These are phyloP conservation scores for Metschnikowia similis DNA, from an alignment of 805 yeast species.

Conservation along the genomic window DNA sequence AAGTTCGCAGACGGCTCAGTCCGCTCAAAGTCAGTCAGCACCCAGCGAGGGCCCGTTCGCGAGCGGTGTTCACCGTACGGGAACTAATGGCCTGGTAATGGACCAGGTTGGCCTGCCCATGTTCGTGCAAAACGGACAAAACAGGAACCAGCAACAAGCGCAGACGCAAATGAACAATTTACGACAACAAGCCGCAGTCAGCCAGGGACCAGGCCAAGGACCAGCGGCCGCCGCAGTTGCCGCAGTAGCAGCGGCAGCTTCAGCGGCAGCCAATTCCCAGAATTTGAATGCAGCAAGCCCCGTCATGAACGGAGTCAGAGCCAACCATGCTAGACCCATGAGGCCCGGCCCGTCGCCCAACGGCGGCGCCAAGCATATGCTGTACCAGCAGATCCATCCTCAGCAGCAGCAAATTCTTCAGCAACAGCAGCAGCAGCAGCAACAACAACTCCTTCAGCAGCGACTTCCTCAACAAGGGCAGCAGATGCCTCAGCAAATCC, in stretches of 20 bases:
- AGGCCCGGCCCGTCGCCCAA: slow-evolving; percentile 5
- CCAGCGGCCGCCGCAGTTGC: slow-evolving; percentile 11
- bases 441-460: slow-evolving; percentile 4
- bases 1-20: slow-evolving; percentile 6
- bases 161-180: slow-evolving; percentile 49
- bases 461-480: slow-evolving; percentile 6
- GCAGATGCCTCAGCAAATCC: slow-evolving; percentile 1
- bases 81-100: slow-evolving; percentile 11
- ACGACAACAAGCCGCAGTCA: slow-evolving; percentile 41
- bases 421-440: slow-evolving; percentile 11
- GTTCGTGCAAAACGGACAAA: slow-evolving; percentile 23
- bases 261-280: slow-evolving; percentile 8
- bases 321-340: slow-evolving; percentile 6
- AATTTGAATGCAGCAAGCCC: slow-evolving; percentile 9
- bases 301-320: slow-evolving; percentile 7
- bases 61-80: background rate
- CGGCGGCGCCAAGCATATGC: background rate
- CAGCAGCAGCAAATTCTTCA: slow-evolving; percentile 2
- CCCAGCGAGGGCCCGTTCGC: background rate
- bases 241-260: slow-evolving; percentile 11
- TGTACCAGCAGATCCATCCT: slow-evolving; percentile 9
- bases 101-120: slow-evolving; percentile 28
- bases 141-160: slow-evolving; percentile 42
- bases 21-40: slow-evolving; percentile 2
- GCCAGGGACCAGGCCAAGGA: slow-evolving; percentile 19